phyloP scores from a whole-genome alignment of 495 filamentous ascomycete species.

The Bacidia rubella region DNA sequence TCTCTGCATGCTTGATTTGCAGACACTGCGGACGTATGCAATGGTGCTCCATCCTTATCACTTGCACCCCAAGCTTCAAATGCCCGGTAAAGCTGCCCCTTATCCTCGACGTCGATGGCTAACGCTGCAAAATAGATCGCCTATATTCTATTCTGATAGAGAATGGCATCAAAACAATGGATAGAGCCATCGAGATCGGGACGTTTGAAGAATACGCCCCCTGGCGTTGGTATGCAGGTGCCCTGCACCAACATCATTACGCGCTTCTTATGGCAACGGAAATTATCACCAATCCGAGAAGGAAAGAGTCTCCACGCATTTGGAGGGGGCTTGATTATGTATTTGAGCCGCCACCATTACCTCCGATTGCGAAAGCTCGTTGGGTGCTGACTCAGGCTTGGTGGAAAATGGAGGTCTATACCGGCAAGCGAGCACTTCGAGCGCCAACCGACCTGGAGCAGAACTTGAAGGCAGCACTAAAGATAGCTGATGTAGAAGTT shows the following conservation, averaged over 20 bases:
- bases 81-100: conserved; percentile 19
- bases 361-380: conserved; percentile 26
- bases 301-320: conserved; percentile 43
- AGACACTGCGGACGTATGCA: conserved; percentile 46
- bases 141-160: conserved; percentile 22
- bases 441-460: conserved; percentile 17
- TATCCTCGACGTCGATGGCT: background rate
- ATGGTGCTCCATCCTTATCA: conserved; percentile 54
- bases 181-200: conserved; percentile 23
- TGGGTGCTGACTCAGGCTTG: conserved; percentile 28
- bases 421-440: conserved; percentile 24
- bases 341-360: conserved; percentile 42
- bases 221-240: conserved; percentile 34
- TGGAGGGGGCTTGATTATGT: conserved; percentile 61
- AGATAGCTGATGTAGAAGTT: background rate
- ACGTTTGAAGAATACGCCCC: conserved; percentile 17
- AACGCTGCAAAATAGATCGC: conserved; percentile 15
- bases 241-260: conserved; percentile 34
- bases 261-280: conserved; percentile 34
- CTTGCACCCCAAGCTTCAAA: conserved; percentile 30
- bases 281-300: conserved; percentile 42
- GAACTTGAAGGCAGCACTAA: conserved; percentile 3
- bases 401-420: conserved; percentile 26
- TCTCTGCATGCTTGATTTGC: conserved; percentile 44
- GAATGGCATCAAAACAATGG: conserved; percentile 22